Conservation (phyloP, 1,284 basidiomycete genomes). For the Ceratobasidium theobromae region DNA sequence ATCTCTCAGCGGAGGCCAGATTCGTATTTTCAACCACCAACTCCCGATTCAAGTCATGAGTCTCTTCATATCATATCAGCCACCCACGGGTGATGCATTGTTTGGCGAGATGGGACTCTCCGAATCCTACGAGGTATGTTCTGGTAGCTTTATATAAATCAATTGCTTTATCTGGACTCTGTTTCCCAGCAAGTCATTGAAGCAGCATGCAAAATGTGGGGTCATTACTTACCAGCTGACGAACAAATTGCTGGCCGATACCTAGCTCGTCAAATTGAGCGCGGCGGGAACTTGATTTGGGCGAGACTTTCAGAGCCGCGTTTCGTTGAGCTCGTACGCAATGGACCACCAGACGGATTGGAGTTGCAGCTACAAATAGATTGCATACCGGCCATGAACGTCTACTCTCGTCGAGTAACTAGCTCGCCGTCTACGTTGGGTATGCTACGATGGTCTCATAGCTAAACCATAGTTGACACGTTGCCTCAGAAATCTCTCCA, state of each 20-base stretch:
- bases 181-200: slow-evolving; percentile 8
- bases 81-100: neutral
- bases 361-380: slow-evolving; percentile 13
- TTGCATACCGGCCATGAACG: neutral
- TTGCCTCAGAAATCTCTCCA: neutral
- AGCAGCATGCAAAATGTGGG: slow-evolving; percentile 10
- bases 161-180: neutral
- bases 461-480: neutral
- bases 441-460: neutral
- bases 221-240: slow-evolving; percentile 1
- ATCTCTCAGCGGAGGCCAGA: too few species aligned
- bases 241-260: neutral
- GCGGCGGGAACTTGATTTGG: neutral
- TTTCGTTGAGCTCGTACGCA: neutral
- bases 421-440: slow-evolving; percentile 12
- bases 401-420: neutral
- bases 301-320: neutral
- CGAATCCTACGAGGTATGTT: slow-evolving; percentile 21
- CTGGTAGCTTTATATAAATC: neutral
- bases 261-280: slow-evolving; percentile 4
- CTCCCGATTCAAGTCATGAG: neutral
- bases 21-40: too few species aligned
- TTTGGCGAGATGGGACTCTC: neutral
- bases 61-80: slow-evolving; percentile 12
- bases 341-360: neutral